Percentiles rank a stretch among this genome's conserved stretches.
Conservation (phyloP, 1,284 basidiomycete species). For the Coniferiporia sulphurascens region DNA sequence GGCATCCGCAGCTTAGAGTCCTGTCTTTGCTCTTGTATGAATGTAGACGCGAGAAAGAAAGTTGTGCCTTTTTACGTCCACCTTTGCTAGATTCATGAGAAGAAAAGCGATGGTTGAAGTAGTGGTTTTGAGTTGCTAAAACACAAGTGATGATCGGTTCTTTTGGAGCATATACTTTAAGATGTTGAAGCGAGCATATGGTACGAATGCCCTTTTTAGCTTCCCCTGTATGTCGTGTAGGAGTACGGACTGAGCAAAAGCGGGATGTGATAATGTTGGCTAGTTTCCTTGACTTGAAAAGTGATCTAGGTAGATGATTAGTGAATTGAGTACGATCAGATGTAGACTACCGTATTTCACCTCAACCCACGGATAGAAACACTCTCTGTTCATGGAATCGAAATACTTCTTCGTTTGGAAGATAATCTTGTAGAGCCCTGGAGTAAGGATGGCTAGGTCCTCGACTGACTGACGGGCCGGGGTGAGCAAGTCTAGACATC, state of each 20-base stretch:
- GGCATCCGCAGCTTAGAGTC: neutral
- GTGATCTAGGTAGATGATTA: slow-evolving; percentile 49
- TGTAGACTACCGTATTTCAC: slow-evolving; percentile 35
- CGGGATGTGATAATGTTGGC: slow-evolving; percentile 88
- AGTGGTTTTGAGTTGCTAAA: no score
- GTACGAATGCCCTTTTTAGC: neutral
- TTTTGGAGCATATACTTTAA: no score
- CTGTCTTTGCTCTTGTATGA: neutral
- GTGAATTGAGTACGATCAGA: neutral
- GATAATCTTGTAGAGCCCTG: slow-evolving; percentile 74
- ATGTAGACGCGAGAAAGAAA: neutral
- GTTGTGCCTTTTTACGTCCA: no score
- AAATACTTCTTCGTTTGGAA: slow-evolving; percentile 87
- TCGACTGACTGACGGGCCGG: slow-evolving; percentile 12
- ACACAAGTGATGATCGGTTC: no score
- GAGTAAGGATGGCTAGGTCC: slow-evolving; percentile 4
- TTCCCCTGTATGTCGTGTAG: slow-evolving; percentile 61
- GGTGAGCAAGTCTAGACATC: slow-evolving; percentile 16
- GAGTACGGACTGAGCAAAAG: slow-evolving; percentile 88
- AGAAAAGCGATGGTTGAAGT: no score
- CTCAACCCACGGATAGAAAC: slow-evolving; percentile 89
- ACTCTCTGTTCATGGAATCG: slow-evolving; percentile 50
- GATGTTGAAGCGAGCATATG: no score
- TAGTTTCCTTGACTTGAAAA: slow-evolving; percentile 64
- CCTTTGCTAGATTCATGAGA: no score